Conservation (phyloP, 495 filamentous ascomycete genomes). For the Aspergillus haitiensis region DNA sequence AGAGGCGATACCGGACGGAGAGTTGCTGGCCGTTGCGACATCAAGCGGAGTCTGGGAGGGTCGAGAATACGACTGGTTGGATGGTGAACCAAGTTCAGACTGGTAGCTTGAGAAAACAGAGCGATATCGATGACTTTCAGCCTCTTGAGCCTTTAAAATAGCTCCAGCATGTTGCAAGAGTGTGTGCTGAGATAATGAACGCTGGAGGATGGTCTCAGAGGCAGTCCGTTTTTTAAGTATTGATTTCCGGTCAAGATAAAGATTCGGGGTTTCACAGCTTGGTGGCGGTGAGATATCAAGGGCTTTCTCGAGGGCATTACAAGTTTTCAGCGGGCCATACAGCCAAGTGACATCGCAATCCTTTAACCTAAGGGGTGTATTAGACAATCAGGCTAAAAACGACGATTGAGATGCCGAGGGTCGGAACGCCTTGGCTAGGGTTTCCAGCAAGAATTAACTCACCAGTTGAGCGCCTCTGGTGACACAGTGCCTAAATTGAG, state of each 20-base stretch:
- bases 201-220: constrained; percentile 92
- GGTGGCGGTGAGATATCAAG: constrained; percentile 53
- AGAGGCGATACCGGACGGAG: constrained; percentile 56
- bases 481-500: constrained; percentile 82
- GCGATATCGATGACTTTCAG: constrained; percentile 49
- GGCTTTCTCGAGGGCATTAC: constrained; percentile 40
- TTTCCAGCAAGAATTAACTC: constrained; percentile 30
- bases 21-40: constrained; percentile 34
- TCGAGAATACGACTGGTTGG: constrained; percentile 43
- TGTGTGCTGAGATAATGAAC: constrained; percentile 85
- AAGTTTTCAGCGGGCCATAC: constrained; percentile 87
- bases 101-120: constrained; percentile 52
- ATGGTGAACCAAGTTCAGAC: constrained; percentile 61
- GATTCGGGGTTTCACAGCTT: constrained; percentile 72
- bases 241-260: constrained; percentile 82
- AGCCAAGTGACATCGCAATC: constrained; percentile 98
- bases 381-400: constrained; percentile 15
- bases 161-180: constrained; percentile 92
- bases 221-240: constrained; percentile 96
- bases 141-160: constrained; percentile 86
- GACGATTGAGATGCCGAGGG: too few species aligned
- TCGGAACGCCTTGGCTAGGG: too few species aligned
- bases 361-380: constrained; percentile 68
- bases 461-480: constrained; percentile 90
- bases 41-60: constrained; percentile 32